These are phyloP conservation scores for Penicillium sp. DNA, from an alignment of 2,329 filamentous ascomycete species.

Conservation along the genomic window DNA sequence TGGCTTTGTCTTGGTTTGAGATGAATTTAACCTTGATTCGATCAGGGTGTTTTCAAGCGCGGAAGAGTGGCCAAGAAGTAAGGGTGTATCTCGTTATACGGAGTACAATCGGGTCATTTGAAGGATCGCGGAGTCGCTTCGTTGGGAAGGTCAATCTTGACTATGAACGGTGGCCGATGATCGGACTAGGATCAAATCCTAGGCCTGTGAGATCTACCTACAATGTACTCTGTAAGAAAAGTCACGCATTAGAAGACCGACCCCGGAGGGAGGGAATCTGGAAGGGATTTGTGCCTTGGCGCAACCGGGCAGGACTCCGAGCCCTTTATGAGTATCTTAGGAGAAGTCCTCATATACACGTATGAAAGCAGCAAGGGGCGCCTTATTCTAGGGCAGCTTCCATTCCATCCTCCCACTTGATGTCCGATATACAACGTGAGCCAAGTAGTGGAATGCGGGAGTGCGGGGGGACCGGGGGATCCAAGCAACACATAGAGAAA, in stretches of 20 bases:
- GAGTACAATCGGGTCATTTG: neutral
- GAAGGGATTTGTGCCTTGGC: conserved; percentile 1
- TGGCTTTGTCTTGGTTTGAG: neutral
- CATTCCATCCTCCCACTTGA: neutral
- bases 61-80: neutral
- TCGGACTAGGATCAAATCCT: neutral
- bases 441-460: conserved; percentile 17
- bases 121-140: neutral
- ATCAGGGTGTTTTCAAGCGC: neutral
- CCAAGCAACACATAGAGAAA: neutral
- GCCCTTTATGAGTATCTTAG: neutral
- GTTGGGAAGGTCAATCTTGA: neutral
- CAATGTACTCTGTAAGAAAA: neutral
- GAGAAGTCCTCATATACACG: neutral
- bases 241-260: neutral
- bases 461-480: conserved; percentile 19
- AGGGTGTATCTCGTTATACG: neutral
- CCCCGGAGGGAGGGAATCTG: neutral
- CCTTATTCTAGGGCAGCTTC: neutral
- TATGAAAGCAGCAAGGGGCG: neutral
- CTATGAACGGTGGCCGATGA: neutral
- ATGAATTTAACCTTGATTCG: neutral
- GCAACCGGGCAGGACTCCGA: neutral
- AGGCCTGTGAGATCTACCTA: neutral
- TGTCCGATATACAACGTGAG: neutral